Conservation (phyloP, 768 basidiomycete genomes). For the Phallus indusiatus region DNA sequence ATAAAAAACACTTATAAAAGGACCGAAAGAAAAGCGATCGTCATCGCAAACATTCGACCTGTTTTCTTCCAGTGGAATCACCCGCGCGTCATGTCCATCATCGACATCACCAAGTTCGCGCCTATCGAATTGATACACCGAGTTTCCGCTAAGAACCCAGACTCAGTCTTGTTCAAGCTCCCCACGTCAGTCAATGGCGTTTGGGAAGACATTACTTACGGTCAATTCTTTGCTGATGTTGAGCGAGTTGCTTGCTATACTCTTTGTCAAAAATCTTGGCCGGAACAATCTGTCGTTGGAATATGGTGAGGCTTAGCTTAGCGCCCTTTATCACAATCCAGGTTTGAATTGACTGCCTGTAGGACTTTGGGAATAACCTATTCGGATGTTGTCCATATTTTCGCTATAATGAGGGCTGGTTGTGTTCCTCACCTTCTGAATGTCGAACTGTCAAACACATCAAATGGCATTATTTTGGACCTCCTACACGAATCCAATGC, state of each 20-base stretch:
- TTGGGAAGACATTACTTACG: neutral
- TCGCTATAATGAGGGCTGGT: neutral
- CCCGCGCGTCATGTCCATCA: neutral
- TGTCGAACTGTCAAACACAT: neutral
- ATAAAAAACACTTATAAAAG: neutral
- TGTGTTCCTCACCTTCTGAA: neutral
- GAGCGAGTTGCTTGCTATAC: neutral
- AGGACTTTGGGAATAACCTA: conserved; percentile 56
- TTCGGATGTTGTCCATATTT: conserved; percentile 50
- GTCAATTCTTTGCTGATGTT: neutral
- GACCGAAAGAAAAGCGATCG: neutral
- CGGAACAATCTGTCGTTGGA: neutral
- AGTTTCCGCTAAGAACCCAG: neutral
- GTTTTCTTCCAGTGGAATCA: neutral
- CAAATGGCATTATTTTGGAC: neutral
- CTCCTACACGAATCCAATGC: neutral
- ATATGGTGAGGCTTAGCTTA: neutral
- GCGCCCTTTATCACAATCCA: neutral
- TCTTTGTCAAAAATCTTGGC: neutral
- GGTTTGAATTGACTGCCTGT: neutral
- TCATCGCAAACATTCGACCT: neutral
- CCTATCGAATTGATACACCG: neutral
- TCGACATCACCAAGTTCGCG: neutral
- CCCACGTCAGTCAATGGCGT: neutral
- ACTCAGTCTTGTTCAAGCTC: neutral